Percentiles rank a stretch among this genome's conserved stretches.
phyloP scores from a whole-genome alignment of 768 basidiomycete species.

The Lentinula guzmanii region DNA sequence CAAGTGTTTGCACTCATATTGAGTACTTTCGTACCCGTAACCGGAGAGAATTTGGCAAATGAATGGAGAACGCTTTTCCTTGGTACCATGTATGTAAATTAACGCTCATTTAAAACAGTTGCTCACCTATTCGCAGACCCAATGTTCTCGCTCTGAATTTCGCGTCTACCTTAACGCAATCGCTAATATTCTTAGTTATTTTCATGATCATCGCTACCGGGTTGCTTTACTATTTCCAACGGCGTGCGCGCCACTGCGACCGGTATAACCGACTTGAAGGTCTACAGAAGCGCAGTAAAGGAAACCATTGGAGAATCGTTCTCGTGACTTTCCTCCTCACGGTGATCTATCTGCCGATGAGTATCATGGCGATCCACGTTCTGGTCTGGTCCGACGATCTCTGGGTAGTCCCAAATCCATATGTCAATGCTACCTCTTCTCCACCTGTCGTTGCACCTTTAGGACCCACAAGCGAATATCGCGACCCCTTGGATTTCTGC shows the following conservation, averaged over 20 bases:
- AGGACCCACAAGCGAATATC: constrained; percentile 50
- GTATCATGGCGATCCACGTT: constrained; percentile 72
- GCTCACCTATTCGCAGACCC: constrained; percentile 36
- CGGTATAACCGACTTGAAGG: constrained; percentile 49
- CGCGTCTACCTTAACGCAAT: constrained; percentile 50
- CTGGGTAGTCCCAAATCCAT: constrained; percentile 68
- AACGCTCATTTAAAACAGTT: constrained; percentile 3
- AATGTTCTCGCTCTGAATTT: constrained; percentile 74
- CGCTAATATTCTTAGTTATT: constrained; percentile 53
- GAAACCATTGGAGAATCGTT: constrained; percentile 48
- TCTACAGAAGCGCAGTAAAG: constrained; percentile 38
- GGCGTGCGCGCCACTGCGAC: constrained; percentile 40
- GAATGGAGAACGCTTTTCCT: constrained; percentile 58
- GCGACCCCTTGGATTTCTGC: constrained; percentile 66
- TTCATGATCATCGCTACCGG: constrained; percentile 49
- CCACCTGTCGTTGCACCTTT: constrained; percentile 45
- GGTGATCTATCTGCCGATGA: constrained; percentile 69
- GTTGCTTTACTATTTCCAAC: constrained; percentile 55
- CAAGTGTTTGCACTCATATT: constrained; percentile 70
- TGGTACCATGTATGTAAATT: constrained; percentile 53
- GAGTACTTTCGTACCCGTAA: constrained; percentile 45
- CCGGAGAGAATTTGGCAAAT: constrained; percentile 28
- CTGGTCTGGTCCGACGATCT: constrained; percentile 74
- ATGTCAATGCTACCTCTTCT: constrained; percentile 46
- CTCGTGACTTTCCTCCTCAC: constrained; percentile 60